phyloP scores from a whole-genome alignment of 75 land plant species.

The Chamaecyparis obtusa region DNA sequence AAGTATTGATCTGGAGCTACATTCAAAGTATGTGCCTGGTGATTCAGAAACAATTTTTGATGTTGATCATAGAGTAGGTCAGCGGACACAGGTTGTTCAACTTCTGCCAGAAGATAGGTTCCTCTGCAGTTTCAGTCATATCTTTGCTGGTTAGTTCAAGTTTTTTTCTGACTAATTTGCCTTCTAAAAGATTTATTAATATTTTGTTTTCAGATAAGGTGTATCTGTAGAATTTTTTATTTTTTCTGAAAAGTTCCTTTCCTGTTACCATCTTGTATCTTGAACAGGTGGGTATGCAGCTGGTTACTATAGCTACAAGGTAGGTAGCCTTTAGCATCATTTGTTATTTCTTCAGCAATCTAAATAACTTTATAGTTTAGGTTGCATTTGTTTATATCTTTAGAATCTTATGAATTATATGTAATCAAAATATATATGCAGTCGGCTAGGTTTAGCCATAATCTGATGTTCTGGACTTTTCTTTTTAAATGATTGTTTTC shows the following conservation, averaged over 20 bases:
- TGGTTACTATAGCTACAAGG: constrained; percentile 74
- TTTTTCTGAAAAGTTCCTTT: neutral
- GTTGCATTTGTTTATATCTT: neutral
- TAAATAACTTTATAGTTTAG: neutral
- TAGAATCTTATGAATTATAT: neutral
- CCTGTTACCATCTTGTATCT: neutral
- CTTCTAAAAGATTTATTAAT: neutral
- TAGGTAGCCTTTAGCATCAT: constrained; percentile 9
- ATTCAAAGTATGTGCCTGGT: constrained; percentile 48
- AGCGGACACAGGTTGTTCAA: constrained; percentile 47
- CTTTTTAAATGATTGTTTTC: neutral
- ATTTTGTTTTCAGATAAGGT: neutral
- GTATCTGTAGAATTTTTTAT: neutral
- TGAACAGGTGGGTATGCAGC: constrained; percentile 59
- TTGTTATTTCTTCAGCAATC: neutral
- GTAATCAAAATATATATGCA: neutral
- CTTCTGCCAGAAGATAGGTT: constrained; percentile 54
- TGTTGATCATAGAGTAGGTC: constrained; percentile 42
- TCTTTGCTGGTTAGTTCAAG: constrained; percentile 46
- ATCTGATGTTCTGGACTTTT: neutral
- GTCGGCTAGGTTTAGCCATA: neutral
- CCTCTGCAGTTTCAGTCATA: constrained; percentile 62
- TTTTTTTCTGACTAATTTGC: neutral
- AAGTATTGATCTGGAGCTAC: constrained; percentile 53
- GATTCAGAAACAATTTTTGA: constrained; percentile 47